Evolutionary conservation across 1,139 yeast genomes (phyloP), one percentile per base, ranked within the genome.

Genomic region (Scheffersomyces cryptocercus): DNA sequence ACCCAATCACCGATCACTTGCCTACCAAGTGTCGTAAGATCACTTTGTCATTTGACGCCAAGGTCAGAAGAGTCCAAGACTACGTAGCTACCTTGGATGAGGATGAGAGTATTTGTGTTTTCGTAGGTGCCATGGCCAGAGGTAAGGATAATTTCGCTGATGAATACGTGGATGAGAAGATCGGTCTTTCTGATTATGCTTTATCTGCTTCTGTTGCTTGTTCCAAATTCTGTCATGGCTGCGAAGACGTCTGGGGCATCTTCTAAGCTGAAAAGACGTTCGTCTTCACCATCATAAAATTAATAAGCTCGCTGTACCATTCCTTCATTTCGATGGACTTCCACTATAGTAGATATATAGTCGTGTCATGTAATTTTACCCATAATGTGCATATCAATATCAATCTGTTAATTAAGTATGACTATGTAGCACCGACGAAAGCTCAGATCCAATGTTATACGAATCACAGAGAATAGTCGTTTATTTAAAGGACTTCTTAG

Each of bases 101-200:
- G 3, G 95, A 89, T 61, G 97, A 93, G 68, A 88, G 97, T 62
- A 85, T 93, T 56, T 93, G 99, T 76, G 97, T 93, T 28, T 93
- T 93, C 66, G 97, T 93, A 39, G 99, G 99, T 62, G 97, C 99
- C 41, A 93, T 93, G 97, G 99, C 99, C 26, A 84, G 97, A 68
- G 99, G 99, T 61, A 87, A 87, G 63, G 99, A 93, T 68, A 90
- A 83, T 55, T 93, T 93, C 68, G 99, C 99, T 31, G 99, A 93
- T 65, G 98, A 91, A 67, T 91, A 67, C 61, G 96, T 91, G 37
- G 99, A 93, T 65, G 99, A 93, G 66, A 93, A 93, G 63, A 87
- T 93, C 51, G 97, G 97, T 56, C 85, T 93, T 48, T 89, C 97
- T 29, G 90, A 91, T 60, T 93, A 91, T 65, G 96, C 99, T 41